Conservation (phyloP, 2,329 filamentous ascomycete genomes). For the Fusarium sacchari region DNA sequence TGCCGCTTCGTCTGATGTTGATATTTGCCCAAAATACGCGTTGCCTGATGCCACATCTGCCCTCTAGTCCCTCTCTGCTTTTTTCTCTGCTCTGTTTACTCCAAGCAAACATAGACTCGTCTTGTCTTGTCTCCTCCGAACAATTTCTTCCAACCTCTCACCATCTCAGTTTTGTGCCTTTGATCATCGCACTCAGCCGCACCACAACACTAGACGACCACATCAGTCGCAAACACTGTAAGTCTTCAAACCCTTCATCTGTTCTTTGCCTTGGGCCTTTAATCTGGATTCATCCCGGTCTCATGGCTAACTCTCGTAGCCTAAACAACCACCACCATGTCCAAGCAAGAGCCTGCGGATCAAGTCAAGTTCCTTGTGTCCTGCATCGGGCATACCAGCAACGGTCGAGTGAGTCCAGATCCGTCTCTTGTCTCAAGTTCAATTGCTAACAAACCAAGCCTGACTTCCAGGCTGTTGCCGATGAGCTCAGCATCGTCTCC, state of each 20-base stretch:
- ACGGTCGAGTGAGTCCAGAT: conserved; percentile 63
- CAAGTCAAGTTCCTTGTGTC: conserved; percentile 74
- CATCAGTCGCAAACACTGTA: conserved; percentile 3
- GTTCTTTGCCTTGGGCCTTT: background rate
- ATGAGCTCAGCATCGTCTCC: conserved; percentile 69
- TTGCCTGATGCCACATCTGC: background rate
- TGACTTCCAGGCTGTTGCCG: conserved; percentile 72
- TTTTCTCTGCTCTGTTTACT: background rate
- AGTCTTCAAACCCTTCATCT: background rate
- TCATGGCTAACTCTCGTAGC: conserved; percentile 6
- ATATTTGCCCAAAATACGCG: background rate
- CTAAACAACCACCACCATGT: conserved; percentile 55
- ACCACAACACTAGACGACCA: conserved; percentile 1
- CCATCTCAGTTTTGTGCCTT: background rate
- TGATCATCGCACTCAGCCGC: background rate
- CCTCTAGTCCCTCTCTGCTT: background rate
- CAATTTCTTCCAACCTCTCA: background rate
- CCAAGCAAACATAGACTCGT: background rate
- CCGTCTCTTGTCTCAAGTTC: background rate
- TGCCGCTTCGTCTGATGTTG: conserved; percentile 3
- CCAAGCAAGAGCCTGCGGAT: conserved; percentile 59
- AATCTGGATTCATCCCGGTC: background rate
- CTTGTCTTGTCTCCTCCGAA: background rate
- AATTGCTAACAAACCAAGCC: conserved; percentile 56
- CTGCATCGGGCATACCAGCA: conserved; percentile 70